Conservation (phyloP, 768 basidiomycete species). For the Rhizopogon salebrosus region DNA sequence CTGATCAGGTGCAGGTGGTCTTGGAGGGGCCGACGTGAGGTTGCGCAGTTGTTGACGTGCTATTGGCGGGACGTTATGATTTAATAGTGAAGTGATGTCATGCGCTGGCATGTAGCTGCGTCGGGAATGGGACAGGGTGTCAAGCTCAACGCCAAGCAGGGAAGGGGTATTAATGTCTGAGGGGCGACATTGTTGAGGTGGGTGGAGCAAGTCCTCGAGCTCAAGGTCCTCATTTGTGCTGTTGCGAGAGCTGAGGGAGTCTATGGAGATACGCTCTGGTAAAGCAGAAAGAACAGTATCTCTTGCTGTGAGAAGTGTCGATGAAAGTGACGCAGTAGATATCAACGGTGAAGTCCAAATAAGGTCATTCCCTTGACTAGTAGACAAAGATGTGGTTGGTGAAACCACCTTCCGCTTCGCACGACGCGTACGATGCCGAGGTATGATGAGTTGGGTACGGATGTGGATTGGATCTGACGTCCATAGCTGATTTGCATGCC, state of each 20-base stretch:
- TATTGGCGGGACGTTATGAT: neutral
- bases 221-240: slow-evolving; percentile 26
- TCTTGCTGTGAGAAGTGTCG: slow-evolving; percentile 17
- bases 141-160: neutral
- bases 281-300: slow-evolving; percentile 19
- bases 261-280: slow-evolving; percentile 24
- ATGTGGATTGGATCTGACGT: slow-evolving; percentile 88
- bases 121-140: neutral
- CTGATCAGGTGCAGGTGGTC: neutral
- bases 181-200: neutral
- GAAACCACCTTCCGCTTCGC: slow-evolving; percentile 1
- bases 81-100: neutral
- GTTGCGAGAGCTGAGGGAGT: slow-evolving; percentile 23
- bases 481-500: slow-evolving; percentile 91
- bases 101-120: neutral
- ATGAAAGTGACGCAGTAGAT: slow-evolving; percentile 7
- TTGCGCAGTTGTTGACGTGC: slow-evolving; percentile 1
- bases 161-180: neutral
- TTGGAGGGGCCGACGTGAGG: neutral
- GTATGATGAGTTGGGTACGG: slow-evolving; percentile 77
- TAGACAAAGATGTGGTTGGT: neutral
- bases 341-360: neutral
- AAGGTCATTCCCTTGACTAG: neutral
- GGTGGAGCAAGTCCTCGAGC: slow-evolving; percentile 12
- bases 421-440: slow-evolving; percentile 24